Evolutionary conservation across 1,284 basidiomycete genomes (phyloP).

Genomic region (Trichosporon sp.): DNA sequence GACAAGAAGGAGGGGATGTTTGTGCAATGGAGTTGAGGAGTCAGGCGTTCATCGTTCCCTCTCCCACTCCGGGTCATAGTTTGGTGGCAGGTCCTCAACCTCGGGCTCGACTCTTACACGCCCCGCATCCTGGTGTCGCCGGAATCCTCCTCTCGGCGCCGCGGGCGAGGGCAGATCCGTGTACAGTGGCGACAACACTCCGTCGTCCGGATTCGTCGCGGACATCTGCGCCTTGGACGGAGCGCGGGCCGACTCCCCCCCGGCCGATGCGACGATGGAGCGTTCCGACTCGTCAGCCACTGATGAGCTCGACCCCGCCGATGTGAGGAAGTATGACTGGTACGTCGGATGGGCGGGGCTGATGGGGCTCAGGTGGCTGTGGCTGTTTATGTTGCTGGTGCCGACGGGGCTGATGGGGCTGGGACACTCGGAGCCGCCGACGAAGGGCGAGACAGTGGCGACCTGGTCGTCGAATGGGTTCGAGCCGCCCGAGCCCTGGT

Average conservation of each 20-base stretch:
- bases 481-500: conserved; percentile 18
- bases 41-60: background rate
- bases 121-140: conserved; percentile 51
- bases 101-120: conserved; percentile 22
- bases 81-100: conserved; percentile 50
- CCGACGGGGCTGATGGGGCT: conserved; percentile 8
- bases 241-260: background rate
- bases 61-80: conserved; percentile 48
- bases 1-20: background rate
- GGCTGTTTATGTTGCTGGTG: background rate
- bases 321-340: background rate
- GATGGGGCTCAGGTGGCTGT: background rate
- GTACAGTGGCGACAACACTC: background rate
- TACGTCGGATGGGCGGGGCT: background rate
- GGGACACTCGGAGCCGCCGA: conserved; percentile 24
- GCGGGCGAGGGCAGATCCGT: conserved; percentile 34
- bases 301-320: background rate
- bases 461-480: conserved; percentile 24
- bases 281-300: background rate
- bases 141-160: conserved; percentile 37
- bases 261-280: background rate
- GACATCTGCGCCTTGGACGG: conserved; percentile 23
- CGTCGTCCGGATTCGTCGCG: conserved; percentile 16
- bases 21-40: background rate
- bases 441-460: conserved; percentile 46